Base-by-base conservation (phyloP, 495 filamentous ascomycete genomes). In the Penicillium cosmopolitanum region DNA sequence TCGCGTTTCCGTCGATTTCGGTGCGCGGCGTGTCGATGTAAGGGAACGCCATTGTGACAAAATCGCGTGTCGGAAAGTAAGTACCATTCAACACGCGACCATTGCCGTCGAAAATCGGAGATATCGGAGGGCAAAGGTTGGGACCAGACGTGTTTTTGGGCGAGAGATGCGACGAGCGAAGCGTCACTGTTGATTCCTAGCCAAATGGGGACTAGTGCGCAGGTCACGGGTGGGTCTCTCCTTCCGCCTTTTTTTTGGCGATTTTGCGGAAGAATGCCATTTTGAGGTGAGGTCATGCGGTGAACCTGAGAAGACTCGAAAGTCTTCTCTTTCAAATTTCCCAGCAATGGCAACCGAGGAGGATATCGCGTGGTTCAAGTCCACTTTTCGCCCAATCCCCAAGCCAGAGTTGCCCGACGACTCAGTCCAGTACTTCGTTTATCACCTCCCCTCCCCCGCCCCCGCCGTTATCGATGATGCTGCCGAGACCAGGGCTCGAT, bases 351-450 rank as follows among this genome's bases (percentile, higher is more conserved):
- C 75, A 51, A 77, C 77, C 33, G 67, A 79, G 55, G 78, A 81
- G 63, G 78, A 81, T 60, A 60, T 80, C 21, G 77, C 73, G 42
- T 81, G 78, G 78, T 80, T 81, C 47, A 72, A 77, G 48, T 81
- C 78, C 19, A 81, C 78, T 1, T 81, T 81, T 42, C 77, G 60
- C 57, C 75, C 77, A 16, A 79, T 96, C 57, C 88, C 90, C 0
- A 89, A 88, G 65, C 84, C 81, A 18, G 73, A 80, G 44, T 81
- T 96, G 1, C 86, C 95, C 0, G 92, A 97, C 44, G 93, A 98
- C 71, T 89, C 85, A 51, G 85, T 96, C 52, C 90, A 96, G 70
- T 98, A 97, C 73, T 82, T 87, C 40, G 73, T 98, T 34, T 93
- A 90, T 66, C 68, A 91, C 56, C 73, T 94, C 58, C 67, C 74